These are phyloP conservation scores for Penicillium sp. DNA, from an alignment of 2,329 filamentous ascomycete species.

Conservation along the genomic window DNA sequence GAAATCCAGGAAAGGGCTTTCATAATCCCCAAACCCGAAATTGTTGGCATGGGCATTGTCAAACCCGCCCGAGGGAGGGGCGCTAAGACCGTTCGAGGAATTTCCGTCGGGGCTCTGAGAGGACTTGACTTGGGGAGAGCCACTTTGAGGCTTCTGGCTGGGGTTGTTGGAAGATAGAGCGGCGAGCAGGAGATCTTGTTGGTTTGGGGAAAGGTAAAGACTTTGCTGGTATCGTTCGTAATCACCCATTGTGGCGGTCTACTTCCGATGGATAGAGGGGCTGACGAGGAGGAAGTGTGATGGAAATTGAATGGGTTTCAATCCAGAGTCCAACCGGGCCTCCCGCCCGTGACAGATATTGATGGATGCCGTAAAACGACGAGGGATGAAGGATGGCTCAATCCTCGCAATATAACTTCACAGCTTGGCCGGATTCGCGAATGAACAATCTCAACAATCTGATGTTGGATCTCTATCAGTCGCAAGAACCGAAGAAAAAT, in stretches of 20 bases:
- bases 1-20: conserved; percentile 82
- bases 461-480: not conserved
- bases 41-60: conserved; percentile 43
- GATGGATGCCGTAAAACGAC: conserved; percentile 11
- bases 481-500: not conserved
- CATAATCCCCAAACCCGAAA: conserved; percentile 56
- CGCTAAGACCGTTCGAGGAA: conserved; percentile 44
- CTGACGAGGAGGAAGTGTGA: not conserved
- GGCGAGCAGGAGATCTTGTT: conserved; percentile 72
- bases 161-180: conserved; percentile 70
- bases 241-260: conserved; percentile 34
- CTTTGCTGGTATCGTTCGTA: conserved; percentile 48
- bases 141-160: conserved; percentile 30
- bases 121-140: conserved; percentile 23
- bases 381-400: not conserved
- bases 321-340: conserved; percentile 27
- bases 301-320: not conserved
- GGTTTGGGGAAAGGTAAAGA: conserved; percentile 70
- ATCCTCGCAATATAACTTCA: not conserved
- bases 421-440: not conserved
- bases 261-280: not conserved
- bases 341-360: conserved; percentile 33
- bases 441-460: not conserved
- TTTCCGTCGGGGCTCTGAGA: conserved; percentile 38
- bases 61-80: conserved; percentile 31